Conservation (phyloP, 164 flowering plant genomes). For the Hamamelis virginiana region DNA sequence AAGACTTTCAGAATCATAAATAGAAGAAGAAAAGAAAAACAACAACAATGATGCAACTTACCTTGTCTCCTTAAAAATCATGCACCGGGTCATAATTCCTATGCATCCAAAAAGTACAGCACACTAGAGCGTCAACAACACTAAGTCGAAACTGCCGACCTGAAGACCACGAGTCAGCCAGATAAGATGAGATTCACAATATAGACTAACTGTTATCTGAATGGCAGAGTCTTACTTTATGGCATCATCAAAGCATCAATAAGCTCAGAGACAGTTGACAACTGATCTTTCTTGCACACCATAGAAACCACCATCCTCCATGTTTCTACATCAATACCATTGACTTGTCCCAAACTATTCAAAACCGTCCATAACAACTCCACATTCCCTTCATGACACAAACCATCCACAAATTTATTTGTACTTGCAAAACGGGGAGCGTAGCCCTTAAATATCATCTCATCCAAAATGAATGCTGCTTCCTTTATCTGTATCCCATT, state of each 20-base stretch:
- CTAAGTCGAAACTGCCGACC: not conserved
- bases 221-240: constrained; percentile 2
- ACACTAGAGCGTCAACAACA: not conserved
- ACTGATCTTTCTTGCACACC: constrained; percentile 25
- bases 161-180: not conserved
- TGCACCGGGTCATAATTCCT: not conserved
- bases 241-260: constrained; percentile 25
- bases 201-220: not conserved
- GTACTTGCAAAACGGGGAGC: constrained; percentile 36
- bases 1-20: not conserved
- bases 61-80: not conserved
- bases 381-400: constrained; percentile 33
- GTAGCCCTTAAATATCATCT: constrained; percentile 70
- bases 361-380: constrained; percentile 38
- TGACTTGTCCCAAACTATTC: constrained; percentile 35
- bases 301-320: constrained; percentile 42
- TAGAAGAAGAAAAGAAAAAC: too few relatives aligned
- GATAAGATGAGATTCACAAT: not conserved
- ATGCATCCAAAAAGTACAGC: not conserved
- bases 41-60: not conserved
- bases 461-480: constrained; percentile 61
- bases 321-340: constrained; percentile 31
- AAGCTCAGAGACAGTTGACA: constrained; percentile 19
- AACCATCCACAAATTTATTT: constrained; percentile 35
- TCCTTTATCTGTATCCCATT: constrained; percentile 42